Evolutionary conservation across 768 basidiomycete species (phyloP).

Genomic region (Harrya chromipes): DNA sequence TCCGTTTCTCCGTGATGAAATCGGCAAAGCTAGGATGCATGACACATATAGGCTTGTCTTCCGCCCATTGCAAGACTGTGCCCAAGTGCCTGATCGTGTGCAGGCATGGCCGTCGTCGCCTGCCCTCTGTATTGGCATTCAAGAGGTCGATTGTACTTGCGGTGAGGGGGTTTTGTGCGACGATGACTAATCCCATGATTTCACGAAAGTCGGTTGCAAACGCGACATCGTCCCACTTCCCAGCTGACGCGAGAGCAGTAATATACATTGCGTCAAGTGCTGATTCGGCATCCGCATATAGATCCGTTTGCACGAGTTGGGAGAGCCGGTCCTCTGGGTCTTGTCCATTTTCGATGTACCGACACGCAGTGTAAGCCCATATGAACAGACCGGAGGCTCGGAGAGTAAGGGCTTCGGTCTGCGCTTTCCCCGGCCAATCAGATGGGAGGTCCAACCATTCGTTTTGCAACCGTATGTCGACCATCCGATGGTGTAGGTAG

Average conservation of each 20-base stretch:
- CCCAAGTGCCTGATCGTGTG: constrained; percentile 30
- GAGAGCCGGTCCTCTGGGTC: constrained; percentile 30
- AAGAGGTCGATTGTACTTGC: constrained; percentile 26
- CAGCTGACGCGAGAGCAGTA: constrained; percentile 30
- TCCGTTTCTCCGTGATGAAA: constrained; percentile 30
- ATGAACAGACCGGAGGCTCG: constrained; percentile 34
- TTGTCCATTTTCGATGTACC: constrained; percentile 30
- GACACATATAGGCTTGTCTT: constrained; percentile 27
- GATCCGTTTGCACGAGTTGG: constrained; percentile 16
- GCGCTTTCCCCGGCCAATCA: constrained; percentile 29
- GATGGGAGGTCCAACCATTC: constrained; percentile 23
- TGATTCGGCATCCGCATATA: constrained; percentile 26
- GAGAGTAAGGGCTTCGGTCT: constrained; percentile 15
- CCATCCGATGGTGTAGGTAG: constrained; percentile 27
- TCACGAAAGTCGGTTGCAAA: constrained; percentile 32
- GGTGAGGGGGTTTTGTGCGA: constrained; percentile 28
- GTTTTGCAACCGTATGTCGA: constrained; percentile 26
- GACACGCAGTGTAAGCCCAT: constrained; percentile 34
- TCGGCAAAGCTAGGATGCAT: constrained; percentile 35
- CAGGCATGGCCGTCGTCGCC: constrained; percentile 24
- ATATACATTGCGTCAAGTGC: constrained; percentile 29
- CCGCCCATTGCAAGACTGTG: constrained; percentile 27
- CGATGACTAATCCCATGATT: constrained; percentile 30
- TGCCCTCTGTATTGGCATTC: constrained; percentile 11
- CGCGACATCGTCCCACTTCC: constrained; percentile 29